Conservation (phyloP, 805 yeast genomes). For the Candida multigemmis region DNA sequence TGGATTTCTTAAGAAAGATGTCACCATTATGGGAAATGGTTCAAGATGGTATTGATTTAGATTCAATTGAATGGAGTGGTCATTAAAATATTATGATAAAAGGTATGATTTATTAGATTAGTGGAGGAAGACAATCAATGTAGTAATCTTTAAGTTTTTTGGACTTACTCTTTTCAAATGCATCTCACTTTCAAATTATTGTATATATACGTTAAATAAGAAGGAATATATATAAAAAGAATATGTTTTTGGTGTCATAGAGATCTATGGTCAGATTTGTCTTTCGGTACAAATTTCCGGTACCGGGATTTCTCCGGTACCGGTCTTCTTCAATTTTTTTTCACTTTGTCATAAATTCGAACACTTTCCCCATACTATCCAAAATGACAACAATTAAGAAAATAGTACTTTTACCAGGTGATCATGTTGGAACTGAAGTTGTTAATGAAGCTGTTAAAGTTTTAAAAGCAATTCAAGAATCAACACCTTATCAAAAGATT, state of each 20-base stretch:
- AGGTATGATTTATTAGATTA: no score
- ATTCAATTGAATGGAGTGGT: slow-evolving; percentile 96
- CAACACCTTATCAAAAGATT: slow-evolving; percentile 29
- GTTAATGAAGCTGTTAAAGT: slow-evolving; percentile 89
- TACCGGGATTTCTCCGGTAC: slow-evolving; percentile 1
- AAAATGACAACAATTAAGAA: slow-evolving; percentile 42
- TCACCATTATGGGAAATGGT: slow-evolving; percentile 99
- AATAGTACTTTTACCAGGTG: slow-evolving; percentile 89
- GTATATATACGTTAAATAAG: no score
- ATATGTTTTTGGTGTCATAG: slow-evolving; percentile 2
- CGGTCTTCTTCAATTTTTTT: slow-evolving; percentile 2
- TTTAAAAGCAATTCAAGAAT: slow-evolving; percentile 61
- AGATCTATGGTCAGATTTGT: neutral
- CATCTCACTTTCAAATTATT: no score
- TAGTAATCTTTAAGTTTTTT: no score
- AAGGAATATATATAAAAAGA: neutral
- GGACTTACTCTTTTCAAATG: no score
- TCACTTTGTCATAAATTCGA: neutral
- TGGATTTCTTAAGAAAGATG: slow-evolving; percentile 81
- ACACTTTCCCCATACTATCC: neutral
- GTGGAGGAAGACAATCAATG: no score
- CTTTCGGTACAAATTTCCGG: slow-evolving; percentile 1
- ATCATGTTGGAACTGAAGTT: slow-evolving; percentile 92
- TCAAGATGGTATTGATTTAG: slow-evolving; percentile 93
- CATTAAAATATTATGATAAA: slow-evolving; percentile 54